These are phyloP conservation scores for Crinitomyces ghanaensis DNA, from an alignment of 805 yeast species.

Conservation along the genomic window DNA sequence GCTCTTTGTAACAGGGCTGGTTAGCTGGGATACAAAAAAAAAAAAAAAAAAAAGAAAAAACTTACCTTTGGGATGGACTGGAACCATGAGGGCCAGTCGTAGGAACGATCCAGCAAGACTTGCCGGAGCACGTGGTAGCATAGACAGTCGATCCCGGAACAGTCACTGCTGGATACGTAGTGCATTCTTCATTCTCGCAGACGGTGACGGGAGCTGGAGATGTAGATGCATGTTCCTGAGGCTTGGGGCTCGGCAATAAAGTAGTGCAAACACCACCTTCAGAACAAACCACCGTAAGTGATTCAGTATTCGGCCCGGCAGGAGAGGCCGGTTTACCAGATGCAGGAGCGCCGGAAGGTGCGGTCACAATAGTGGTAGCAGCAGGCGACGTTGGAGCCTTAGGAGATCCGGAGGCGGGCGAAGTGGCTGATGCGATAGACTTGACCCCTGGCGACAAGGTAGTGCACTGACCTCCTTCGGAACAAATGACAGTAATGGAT, in stretches of 20 bases:
- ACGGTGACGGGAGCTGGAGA: conserved; percentile 4
- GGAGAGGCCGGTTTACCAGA: conserved; percentile 2
- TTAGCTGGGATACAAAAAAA: too few relatives aligned
- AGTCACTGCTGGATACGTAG: conserved; percentile 2
- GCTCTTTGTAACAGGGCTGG: too few relatives aligned
- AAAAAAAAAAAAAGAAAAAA: not conserved
- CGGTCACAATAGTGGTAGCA: not conserved
- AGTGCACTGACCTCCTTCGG: conserved; percentile 1
- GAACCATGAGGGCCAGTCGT: conserved; percentile 5
- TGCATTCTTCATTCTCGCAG: conserved; percentile 2
- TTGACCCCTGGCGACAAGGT: not conserved
- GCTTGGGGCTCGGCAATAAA: conserved; percentile 1
- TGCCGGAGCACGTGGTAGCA: conserved; percentile 63
- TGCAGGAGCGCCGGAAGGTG: conserved; percentile 2
- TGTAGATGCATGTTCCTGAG: conserved; percentile 1
- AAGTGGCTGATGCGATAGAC: not conserved
- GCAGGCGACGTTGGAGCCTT: conserved; percentile 1
- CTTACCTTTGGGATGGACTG: not conserved
- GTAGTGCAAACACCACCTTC: conserved; percentile 5
- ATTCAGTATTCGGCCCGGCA: too few relatives aligned
- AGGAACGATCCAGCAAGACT: conserved; percentile 66
- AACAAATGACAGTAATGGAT: conserved; percentile 1
- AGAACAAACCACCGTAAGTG: conserved; percentile 1
- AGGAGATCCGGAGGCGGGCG: not conserved
- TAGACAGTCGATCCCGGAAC: conserved; percentile 31